These are phyloP conservation scores for Colletotrichum orchidophilum DNA, from an alignment of 2,329 filamentous ascomycete genomes.

Conservation along the genomic window DNA sequence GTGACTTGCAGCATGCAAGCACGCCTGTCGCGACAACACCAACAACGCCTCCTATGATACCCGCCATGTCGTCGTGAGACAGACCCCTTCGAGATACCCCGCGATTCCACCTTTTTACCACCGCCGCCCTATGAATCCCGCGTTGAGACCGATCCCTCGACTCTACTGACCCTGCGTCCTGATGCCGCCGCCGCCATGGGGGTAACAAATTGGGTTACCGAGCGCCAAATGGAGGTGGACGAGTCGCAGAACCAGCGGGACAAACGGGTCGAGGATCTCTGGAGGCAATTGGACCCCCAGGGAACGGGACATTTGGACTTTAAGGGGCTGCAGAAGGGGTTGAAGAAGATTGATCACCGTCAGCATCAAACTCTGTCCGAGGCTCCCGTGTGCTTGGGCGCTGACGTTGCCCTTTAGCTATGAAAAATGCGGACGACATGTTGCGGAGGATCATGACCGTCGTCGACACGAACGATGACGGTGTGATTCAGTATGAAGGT, in stretches of 20 bases:
- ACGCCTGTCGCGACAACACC: slow-evolving; percentile 24
- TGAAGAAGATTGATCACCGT: slow-evolving; percentile 94
- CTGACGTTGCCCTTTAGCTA: slow-evolving; percentile 50
- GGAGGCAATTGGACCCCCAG: slow-evolving; percentile 82
- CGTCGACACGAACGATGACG: slow-evolving; percentile 88
- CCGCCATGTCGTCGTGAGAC: slow-evolving; percentile 30
- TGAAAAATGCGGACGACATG: slow-evolving; percentile 93
- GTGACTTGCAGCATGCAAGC: slow-evolving; percentile 32
- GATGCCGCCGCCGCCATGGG: slow-evolving; percentile 47
- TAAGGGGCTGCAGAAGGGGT: slow-evolving; percentile 82
- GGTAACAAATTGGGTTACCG: slow-evolving; percentile 60
- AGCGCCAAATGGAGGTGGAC: slow-evolving; percentile 71
- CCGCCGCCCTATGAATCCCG: slow-evolving; percentile 34
- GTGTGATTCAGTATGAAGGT: slow-evolving; percentile 92
- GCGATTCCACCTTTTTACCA: not conserved
- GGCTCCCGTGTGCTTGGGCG: not conserved
- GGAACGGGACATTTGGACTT: slow-evolving; percentile 84
- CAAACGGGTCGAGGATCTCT: slow-evolving; percentile 83
- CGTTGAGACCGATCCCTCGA: slow-evolving; percentile 43
- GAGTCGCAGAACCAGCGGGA: slow-evolving; percentile 84
- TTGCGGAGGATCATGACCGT: slow-evolving; percentile 81
- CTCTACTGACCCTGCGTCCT: slow-evolving; percentile 33
- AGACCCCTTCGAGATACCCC: not conserved
- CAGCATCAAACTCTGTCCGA: slow-evolving; percentile 40
- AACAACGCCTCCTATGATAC: not conserved